Evolutionary conservation across 2,329 filamentous ascomycete genomes (phyloP).

Genomic region (Aspergillus novofumigatus): DNA sequence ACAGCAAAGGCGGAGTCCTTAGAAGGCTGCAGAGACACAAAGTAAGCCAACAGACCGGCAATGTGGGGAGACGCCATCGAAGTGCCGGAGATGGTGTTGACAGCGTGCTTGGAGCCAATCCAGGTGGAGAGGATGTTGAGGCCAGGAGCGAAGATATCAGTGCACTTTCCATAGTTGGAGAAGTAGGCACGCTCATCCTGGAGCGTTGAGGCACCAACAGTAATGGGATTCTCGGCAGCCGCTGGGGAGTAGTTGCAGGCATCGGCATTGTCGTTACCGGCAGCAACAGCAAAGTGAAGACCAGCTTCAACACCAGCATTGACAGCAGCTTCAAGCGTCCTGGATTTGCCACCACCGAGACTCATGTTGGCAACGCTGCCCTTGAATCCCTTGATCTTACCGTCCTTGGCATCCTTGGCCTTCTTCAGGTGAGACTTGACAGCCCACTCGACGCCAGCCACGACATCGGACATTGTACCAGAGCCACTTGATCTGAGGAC

Average conservation of each 20-base stretch:
- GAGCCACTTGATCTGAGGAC: constrained; percentile 96
- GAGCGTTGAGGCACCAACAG: constrained; percentile 90
- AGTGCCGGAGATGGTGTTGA: constrained; percentile 98
- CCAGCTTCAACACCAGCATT: constrained; percentile 89
- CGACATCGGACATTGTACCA: constrained; percentile 96
- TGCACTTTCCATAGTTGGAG: constrained; percentile 99
- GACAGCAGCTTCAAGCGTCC: constrained; percentile 83
- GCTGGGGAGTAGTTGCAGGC: constrained; percentile 99
- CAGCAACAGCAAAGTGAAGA: constrained; percentile 96
- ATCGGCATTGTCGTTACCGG: constrained; percentile 97
- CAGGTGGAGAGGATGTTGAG: constrained; percentile 97
- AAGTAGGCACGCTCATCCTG: constrained; percentile 97
- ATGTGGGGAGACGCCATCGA: constrained; percentile 99
- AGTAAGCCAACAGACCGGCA: constrained; percentile 93
- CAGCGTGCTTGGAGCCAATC: constrained; percentile 92
- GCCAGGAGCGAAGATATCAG: constrained; percentile 97
- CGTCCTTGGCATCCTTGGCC: constrained; percentile 72
- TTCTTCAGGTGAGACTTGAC: constrained; percentile 74
- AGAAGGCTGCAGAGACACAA: constrained; percentile 90
- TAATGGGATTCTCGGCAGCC: constrained; percentile 84
- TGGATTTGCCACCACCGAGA: constrained; percentile 94
- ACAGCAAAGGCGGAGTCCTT: constrained; percentile 88
- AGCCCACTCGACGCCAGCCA: constrained; percentile 96
- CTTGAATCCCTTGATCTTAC: constrained; percentile 96
- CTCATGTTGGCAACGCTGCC: constrained; percentile 99